Percentiles rank a stretch among this genome's conserved stretches.
Conservation (phyloP, 352 stramenopile species). For the Phytophthora sojae region DNA sequence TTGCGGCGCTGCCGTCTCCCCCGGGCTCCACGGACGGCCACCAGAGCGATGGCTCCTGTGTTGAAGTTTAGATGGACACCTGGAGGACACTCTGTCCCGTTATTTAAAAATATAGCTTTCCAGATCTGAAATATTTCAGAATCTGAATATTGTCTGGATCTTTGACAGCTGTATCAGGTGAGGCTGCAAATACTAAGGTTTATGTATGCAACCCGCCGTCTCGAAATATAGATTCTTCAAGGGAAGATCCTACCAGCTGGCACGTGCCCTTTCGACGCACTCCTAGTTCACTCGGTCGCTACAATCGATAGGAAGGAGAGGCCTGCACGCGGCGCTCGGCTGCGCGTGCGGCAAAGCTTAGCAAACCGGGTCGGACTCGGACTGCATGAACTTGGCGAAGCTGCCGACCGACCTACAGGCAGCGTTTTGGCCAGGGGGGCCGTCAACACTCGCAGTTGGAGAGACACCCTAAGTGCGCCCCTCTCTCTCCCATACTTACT, state of each 20-base stretch:
- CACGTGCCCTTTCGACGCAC: neutral
- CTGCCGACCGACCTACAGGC: too few relatives aligned
- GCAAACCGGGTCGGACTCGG: neutral
- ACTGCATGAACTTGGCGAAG: neutral
- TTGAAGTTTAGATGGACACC: conserved; percentile 37
- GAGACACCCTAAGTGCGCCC: neutral
- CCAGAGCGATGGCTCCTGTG: conserved; percentile 31
- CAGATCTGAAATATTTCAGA: neutral
- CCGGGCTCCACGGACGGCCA: conserved; percentile 22
- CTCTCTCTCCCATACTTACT: conserved; percentile 26
- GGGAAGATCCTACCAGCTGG: neutral
- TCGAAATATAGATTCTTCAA: neutral
- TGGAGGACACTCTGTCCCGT: neutral
- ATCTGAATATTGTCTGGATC: neutral
- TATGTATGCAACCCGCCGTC: neutral
- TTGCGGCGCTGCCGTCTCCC: conserved; percentile 52
- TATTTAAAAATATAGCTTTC: conserved; percentile 24
- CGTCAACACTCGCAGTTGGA: conserved; percentile 15
- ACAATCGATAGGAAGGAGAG: neutral
- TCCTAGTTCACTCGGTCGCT: neutral
- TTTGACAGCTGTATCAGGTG: neutral
- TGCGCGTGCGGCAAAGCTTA: neutral
- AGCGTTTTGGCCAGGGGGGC: neutral
- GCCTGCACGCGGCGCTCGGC: neutral
- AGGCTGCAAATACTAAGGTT: neutral